Percentiles rank a stretch among this genome's conserved stretches.
Evolutionary conservation across 2,329 filamentous ascomycete genomes (phyloP).

Genomic region (Kalmusia sp.): DNA sequence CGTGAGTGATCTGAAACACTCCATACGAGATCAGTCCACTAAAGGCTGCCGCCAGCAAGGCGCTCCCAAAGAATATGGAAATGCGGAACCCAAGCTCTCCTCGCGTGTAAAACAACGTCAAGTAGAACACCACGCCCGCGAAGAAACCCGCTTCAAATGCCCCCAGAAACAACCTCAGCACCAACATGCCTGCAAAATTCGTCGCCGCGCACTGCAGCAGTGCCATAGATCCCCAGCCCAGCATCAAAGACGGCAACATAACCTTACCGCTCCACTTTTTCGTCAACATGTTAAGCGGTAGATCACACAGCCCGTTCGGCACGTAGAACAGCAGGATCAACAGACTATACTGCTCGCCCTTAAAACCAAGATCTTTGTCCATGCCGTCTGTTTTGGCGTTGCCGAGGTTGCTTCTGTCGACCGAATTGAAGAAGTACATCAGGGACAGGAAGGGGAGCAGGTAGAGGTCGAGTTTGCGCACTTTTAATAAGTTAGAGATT

Average conservation of each 20-base stretch:
- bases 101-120: slow-evolving; percentile 57
- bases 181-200: slow-evolving; percentile 58
- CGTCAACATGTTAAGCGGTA: slow-evolving; percentile 58
- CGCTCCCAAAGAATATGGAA: slow-evolving; percentile 54
- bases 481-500: slow-evolving; percentile 4
- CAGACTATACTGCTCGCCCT: slow-evolving; percentile 52
- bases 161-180: slow-evolving; percentile 58
- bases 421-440: slow-evolving; percentile 50
- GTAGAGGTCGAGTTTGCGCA: slow-evolving; percentile 51
- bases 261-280: slow-evolving; percentile 55
- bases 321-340: slow-evolving; percentile 60
- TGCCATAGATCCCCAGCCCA: slow-evolving; percentile 58
- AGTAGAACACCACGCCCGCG: slow-evolving; percentile 61
- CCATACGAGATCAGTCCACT: slow-evolving; percentile 52
- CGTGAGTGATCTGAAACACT: slow-evolving; percentile 57
- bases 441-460: slow-evolving; percentile 54
- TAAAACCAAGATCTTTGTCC: slow-evolving; percentile 53
- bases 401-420: slow-evolving; percentile 54
- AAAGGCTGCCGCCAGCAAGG: slow-evolving; percentile 50
- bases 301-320: slow-evolving; percentile 57
- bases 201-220: slow-evolving; percentile 58
- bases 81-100: slow-evolving; percentile 53
- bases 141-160: slow-evolving; percentile 62
- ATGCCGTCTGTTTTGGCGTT: slow-evolving; percentile 61
- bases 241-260: slow-evolving; percentile 53